Base-by-base conservation (phyloP, 1,139 yeast genomes). In the Geotrichum carabidarum region DNA sequence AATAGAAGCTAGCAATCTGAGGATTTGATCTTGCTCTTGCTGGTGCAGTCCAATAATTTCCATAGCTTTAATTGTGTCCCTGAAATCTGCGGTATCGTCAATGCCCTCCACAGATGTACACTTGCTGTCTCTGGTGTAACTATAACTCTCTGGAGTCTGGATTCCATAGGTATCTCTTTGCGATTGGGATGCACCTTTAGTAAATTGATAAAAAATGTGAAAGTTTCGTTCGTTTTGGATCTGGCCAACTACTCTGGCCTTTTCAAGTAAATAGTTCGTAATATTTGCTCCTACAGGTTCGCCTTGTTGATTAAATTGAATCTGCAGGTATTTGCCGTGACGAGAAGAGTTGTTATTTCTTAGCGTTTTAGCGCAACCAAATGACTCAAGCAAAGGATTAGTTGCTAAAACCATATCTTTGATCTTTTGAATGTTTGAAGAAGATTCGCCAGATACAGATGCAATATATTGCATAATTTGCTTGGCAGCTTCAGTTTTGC, bases 401-500 rank as follows among this genome's bases (percentile, higher is more conserved):
- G 99, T 94, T 32, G 99, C 99, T 60, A 94, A 78, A 11, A 94
- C 99, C 95, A 93, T 93, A 68, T 93, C 97, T 69, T 91, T 93
- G 71, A 93, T 91, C 65, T 83, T 83, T 60, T 87, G 82, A 66
- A 94, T 93, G 18, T 77, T 76, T 22, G 85, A 77, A 14, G 83
- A 76, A 2, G 78, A 71, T 31, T 77, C 70, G 18, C 83, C 84
- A 2, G 87, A 80, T 6, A 90, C 96, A 44, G 93, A 84, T 46
- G 99, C 96, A 64, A 94, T 87, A 69, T 94, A 94, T 71, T 94
- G 98, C 99, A 94, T 94, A 72, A 93, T 93, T 67, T 95, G 84
- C 74, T 93, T 93, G 42, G 99, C 99, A 17, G 99, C 98, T 72
- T 93, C 99, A 6, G 99, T 93, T 70, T 93, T 93, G 51, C 99